phyloP scores from a whole-genome alignment of 2,329 filamentous ascomycete species.

The Herpotrichia juniperi region DNA sequence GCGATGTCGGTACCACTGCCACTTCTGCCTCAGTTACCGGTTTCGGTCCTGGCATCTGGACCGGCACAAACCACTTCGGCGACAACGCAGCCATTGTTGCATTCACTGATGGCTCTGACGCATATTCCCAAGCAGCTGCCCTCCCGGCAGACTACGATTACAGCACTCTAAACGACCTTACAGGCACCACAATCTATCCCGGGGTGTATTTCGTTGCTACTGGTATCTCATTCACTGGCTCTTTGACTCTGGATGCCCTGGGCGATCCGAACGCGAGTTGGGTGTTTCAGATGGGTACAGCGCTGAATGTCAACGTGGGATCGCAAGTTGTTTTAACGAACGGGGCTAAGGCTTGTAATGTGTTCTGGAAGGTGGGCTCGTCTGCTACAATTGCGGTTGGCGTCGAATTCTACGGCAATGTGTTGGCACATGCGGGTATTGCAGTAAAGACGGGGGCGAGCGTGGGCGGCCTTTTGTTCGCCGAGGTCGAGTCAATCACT shows the following conservation, averaged over 20 bases:
- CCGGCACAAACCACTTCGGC: neutral
- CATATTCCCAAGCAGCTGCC: neutral
- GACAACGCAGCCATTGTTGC: neutral
- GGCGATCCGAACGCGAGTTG: neutral
- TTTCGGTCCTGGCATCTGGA: neutral
- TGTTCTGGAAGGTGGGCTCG: neutral
- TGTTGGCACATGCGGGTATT: no score
- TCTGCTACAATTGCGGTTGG: no score
- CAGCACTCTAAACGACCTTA: neutral
- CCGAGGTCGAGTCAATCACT: no score
- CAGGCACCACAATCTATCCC: neutral
- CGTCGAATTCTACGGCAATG: no score
- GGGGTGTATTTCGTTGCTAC: neutral
- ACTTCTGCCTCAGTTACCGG: neutral
- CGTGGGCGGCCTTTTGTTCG: no score
- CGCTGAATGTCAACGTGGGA: neutral
- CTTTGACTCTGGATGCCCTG: neutral
- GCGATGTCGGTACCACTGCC: neutral
- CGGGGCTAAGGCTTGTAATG: neutral
- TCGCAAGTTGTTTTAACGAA: neutral
- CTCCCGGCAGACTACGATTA: neutral
- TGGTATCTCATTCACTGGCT: neutral
- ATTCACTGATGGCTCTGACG: neutral
- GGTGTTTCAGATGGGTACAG: neutral
- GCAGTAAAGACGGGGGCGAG: no score